Percentiles rank a stretch among this genome's conserved stretches.
phyloP scores from a whole-genome alignment of 2,329 filamentous ascomycete genomes.

The Neonectria sp. region DNA sequence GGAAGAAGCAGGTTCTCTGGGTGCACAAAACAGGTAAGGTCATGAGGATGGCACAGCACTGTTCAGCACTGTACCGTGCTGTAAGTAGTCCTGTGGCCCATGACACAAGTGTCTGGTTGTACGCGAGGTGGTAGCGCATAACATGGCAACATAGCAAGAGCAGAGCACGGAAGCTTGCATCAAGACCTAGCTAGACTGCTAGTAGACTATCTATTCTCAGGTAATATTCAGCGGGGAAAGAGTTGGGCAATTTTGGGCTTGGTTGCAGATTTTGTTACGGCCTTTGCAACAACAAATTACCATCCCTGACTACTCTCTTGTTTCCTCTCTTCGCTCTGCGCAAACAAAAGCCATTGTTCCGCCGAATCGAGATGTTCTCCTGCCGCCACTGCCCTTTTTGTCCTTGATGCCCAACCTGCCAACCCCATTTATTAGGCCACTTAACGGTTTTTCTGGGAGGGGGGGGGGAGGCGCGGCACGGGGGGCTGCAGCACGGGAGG shows the following conservation, averaged over 20 bases:
- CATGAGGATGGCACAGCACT: background rate
- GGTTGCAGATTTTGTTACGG: background rate
- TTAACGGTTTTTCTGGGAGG: background rate
- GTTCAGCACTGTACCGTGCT: too few species aligned
- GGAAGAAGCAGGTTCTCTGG: background rate
- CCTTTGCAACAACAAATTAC: too few species aligned
- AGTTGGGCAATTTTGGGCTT: background rate
- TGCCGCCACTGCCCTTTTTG: background rate
- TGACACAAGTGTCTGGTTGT: conserved; percentile 15
- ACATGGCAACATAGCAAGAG: conserved; percentile 12
- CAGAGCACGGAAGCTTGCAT: conserved; percentile 1
- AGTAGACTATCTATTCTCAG: background rate
- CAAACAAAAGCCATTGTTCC: background rate
- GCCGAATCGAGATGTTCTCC: too few species aligned
- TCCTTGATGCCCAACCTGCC: background rate
- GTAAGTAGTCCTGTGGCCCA: conserved; percentile 8
- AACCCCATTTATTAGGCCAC: background rate
- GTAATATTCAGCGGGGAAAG: background rate
- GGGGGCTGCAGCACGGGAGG: background rate
- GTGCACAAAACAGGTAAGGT: conserved; percentile 9
- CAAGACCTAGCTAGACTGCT: background rate
- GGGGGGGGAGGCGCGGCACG: background rate
- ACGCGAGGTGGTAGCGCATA: conserved; percentile 28
- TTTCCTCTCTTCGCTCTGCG: background rate
- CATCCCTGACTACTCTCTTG: background rate